Evolutionary conservation across 2,329 filamentous ascomycete genomes (phyloP).

Genomic region (Colletotrichum euphorbiae): DNA sequence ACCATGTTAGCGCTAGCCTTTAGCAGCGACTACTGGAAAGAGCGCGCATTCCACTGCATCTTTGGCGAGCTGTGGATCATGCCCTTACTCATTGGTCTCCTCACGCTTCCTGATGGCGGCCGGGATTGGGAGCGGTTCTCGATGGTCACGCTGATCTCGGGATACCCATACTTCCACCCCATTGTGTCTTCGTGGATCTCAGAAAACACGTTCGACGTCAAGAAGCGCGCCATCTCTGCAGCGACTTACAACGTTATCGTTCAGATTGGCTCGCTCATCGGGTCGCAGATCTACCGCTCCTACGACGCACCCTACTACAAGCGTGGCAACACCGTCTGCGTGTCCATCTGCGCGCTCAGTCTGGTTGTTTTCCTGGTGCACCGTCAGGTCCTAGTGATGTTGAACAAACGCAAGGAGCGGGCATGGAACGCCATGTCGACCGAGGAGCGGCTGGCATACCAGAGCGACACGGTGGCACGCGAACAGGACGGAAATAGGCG

Average conservation of each 20-base stretch:
- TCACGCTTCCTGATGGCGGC: constrained; percentile 54
- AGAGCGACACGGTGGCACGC: constrained; percentile 56
- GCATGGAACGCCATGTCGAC: constrained; percentile 53
- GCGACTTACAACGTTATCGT: constrained; percentile 64
- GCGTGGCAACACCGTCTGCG: constrained; percentile 67
- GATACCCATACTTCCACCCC: constrained; percentile 69
- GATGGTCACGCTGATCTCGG: constrained; percentile 63
- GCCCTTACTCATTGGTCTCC: constrained; percentile 64
- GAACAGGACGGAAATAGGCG: constrained; percentile 60
- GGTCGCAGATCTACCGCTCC: constrained; percentile 61
- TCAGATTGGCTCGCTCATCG: constrained; percentile 57
- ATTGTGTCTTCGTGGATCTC: constrained; percentile 63
- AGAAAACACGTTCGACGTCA: constrained; percentile 62
- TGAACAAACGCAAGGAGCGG: constrained; percentile 52
- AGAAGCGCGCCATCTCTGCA: constrained; percentile 60
- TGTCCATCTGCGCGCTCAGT: constrained; percentile 62
- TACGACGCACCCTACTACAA: constrained; percentile 68
- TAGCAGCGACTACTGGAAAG: constrained; percentile 60
- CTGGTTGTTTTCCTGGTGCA: constrained; percentile 63
- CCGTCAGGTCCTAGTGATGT: constrained; percentile 54
- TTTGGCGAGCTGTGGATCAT: constrained; percentile 65
- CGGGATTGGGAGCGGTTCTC: constrained; percentile 65
- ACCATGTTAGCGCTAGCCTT: constrained; percentile 63
- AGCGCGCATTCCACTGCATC: constrained; percentile 60
- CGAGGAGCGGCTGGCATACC: constrained; percentile 51